A percentile compares a stretch with the other conserved stretches of the same genome.
Evolutionary conservation across 805 yeast species (phyloP).

Genomic region (Brettanomyces anomalus): DNA sequence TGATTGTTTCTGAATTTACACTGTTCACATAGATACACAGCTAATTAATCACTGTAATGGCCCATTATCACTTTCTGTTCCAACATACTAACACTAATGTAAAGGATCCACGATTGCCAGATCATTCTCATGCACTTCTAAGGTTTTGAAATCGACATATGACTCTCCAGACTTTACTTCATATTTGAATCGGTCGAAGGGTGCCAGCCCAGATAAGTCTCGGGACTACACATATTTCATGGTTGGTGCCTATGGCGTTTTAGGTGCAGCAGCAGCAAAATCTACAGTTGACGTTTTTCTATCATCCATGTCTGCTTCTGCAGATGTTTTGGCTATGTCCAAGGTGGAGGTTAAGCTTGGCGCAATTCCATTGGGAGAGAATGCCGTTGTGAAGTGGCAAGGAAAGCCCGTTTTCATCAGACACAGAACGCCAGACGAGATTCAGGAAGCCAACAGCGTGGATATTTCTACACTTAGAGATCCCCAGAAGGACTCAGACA

Average conservation of each 20-base stretch:
- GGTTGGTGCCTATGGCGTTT: slow-evolving; percentile 91
- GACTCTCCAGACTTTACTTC: slow-evolving; percentile 86
- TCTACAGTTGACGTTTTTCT: slow-evolving; percentile 92
- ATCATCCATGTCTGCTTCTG: slow-evolving; percentile 92
- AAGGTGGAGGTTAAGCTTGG: slow-evolving; percentile 94
- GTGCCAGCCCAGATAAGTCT: slow-evolving; percentile 52
- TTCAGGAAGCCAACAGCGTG: slow-evolving; percentile 84
- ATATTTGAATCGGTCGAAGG: slow-evolving; percentile 62
- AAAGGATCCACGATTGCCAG: slow-evolving; percentile 27
- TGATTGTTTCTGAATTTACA: too few relatives aligned
- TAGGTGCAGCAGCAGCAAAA: slow-evolving; percentile 91
- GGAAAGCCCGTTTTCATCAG: slow-evolving; percentile 99
- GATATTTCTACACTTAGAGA: slow-evolving; percentile 78
- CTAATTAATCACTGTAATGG: too few relatives aligned
- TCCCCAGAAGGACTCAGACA: slow-evolving; percentile 87
- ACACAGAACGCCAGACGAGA: slow-evolving; percentile 93
- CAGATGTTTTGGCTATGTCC: slow-evolving; percentile 98
- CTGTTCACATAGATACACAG: too few relatives aligned
- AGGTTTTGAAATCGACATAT: slow-evolving; percentile 61
- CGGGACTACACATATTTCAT: slow-evolving; percentile 93
- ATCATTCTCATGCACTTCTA: slow-evolving; percentile 41
- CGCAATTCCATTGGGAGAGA: slow-evolving; percentile 94
- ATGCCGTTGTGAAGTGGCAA: slow-evolving; percentile 98
- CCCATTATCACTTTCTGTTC: neutral
- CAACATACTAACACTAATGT: neutral